Evolutionary conservation across 208 protist genomes (phyloP).

Genomic region (Entamoeba moshkovskii): DNA sequence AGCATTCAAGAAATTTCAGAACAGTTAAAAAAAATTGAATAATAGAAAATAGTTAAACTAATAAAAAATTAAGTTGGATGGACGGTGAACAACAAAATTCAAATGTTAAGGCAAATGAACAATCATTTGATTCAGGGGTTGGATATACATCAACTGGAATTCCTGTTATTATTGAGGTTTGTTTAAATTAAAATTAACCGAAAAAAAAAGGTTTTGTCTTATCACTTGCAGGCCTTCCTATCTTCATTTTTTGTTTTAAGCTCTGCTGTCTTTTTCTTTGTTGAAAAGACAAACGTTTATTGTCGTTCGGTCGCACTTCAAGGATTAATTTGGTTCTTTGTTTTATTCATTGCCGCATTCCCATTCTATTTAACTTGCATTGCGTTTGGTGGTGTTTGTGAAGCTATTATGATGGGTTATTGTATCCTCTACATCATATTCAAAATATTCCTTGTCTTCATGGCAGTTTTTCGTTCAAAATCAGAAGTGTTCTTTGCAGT

Average conservation of each 20-base stretch:
- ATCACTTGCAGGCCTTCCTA: not conserved
- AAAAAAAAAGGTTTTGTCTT: too few relatives aligned
- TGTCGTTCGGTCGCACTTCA: not conserved
- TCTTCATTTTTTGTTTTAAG: not conserved
- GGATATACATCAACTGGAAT: not conserved
- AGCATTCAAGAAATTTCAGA: too few relatives aligned
- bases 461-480: not conserved
- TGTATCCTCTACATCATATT: not conserved
- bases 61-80: too few relatives aligned
- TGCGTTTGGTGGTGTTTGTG: not conserved
- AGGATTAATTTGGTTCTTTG: not conserved
- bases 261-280: constrained; percentile 1
- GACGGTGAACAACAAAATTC: too few relatives aligned
- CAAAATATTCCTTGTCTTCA: not conserved
- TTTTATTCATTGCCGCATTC: not conserved
- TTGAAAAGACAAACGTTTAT: constrained; percentile 1
- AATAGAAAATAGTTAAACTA: too few relatives aligned
- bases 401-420: not conserved
- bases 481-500: not conserved
- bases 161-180: not conserved
- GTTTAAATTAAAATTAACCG: too few relatives aligned
- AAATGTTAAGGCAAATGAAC: too few relatives aligned
- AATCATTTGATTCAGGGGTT: not conserved
- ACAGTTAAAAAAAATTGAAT: too few relatives aligned
- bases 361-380: not conserved